Evolutionary conservation across 352 stramenopile species (phyloP).

Genomic region (Phytophthora tubulina): DNA sequence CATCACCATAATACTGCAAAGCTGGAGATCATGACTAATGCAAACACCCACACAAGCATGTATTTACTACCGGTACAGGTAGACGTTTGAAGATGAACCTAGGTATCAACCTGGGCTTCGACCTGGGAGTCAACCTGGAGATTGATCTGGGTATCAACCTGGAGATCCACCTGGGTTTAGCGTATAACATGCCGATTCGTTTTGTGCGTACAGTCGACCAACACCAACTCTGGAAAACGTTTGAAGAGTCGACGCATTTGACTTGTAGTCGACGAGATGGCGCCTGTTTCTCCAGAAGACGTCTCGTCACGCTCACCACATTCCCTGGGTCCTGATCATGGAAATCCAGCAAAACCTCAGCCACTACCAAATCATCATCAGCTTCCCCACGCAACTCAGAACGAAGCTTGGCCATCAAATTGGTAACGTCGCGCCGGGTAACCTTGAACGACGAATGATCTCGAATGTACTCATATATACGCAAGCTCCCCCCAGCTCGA

Average conservation of each 20-base stretch:
- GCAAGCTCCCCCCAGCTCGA: background rate
- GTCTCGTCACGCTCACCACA: background rate
- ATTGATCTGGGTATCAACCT: background rate
- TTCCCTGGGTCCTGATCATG: background rate
- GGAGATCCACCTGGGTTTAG: background rate
- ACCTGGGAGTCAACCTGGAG: background rate
- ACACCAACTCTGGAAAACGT: background rate
- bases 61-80: too few relatives aligned
- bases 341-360: background rate
- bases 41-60: too few relatives aligned
- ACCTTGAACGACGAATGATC: conserved; percentile 4
- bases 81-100: background rate
- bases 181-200: background rate
- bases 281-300: background rate
- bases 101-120: background rate
- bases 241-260: background rate
- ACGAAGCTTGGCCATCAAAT: background rate
- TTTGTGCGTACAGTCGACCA: conserved; percentile 8
- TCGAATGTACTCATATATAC: conserved; percentile 9
- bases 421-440: background rate
- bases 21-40: conserved; percentile 6
- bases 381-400: background rate
- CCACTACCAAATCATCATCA: conserved; percentile 1
- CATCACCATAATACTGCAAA: conserved; percentile 6
- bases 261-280: background rate